These are phyloP conservation scores for Pistacia vera DNA, from an alignment of 345 rosid genomes.

Conservation along the genomic window DNA sequence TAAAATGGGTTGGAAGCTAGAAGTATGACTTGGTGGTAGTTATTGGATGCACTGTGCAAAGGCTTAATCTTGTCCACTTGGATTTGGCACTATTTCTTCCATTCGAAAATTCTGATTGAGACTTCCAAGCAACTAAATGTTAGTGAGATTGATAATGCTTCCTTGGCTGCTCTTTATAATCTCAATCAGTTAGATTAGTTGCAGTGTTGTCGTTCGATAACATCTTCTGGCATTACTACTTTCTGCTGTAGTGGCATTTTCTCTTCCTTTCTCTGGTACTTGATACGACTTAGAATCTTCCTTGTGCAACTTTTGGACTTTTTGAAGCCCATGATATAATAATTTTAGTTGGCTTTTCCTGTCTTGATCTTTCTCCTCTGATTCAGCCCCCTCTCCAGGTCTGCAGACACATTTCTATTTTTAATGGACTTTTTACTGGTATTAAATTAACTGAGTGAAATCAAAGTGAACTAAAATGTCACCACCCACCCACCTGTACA, in stretches of 20 bases:
- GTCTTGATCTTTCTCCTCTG: not conserved
- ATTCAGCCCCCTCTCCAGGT: not conserved
- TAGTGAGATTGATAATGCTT: not conserved
- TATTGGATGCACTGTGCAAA: not conserved
- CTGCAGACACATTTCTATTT: not conserved
- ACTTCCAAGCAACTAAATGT: not conserved
- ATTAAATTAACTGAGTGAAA: not conserved
- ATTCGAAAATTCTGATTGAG: not conserved
- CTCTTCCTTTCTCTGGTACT: not conserved
- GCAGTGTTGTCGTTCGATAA: not conserved
- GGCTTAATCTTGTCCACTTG: not conserved
- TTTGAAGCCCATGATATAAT: not conserved
- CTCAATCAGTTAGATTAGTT: not conserved
- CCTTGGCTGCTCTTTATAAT: not conserved
- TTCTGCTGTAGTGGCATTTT: not conserved
- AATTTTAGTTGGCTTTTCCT: not conserved
- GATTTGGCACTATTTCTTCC: not conserved
- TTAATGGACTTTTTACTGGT: not conserved
- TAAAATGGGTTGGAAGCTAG: not conserved
- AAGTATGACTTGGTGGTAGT: conserved; percentile 5
- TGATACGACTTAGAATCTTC: not conserved
- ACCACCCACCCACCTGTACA: not conserved
- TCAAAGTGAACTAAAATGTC: not conserved
- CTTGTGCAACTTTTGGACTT: conserved; percentile 4
- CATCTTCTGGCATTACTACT: not conserved